Base-by-base conservation (phyloP, 805 yeast species). In the Candida nemodendra region DNA sequence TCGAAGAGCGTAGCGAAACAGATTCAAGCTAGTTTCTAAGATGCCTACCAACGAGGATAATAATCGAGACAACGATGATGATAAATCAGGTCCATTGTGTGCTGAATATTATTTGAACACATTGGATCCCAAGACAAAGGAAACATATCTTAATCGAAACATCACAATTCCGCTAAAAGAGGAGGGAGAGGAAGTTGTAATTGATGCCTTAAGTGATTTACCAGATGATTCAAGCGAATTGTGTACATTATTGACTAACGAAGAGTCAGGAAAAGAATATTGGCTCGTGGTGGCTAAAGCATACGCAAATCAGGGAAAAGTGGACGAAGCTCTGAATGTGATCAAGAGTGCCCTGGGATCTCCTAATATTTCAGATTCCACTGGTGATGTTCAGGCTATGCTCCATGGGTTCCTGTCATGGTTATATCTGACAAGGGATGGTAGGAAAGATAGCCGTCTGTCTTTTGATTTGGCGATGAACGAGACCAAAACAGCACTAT, bases 151-250 rank as follows among this genome's bases (percentile, higher is more conserved):
- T 1, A 45, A 60, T 8, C 47, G 46, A 12, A 57, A 52, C 30
- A 54, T 61, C 12, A 48, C 64, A 9, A 83, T 91, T 54, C 96
- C 95, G 29, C 67, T 88, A 56, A 72, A 72, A 45, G 83, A 75
- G 39, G 80, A 81, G 41, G 85, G 83, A 52, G 95, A 89, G 64
- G 84, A 87, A 44, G 96, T 91, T 46, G 83, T 87, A 36, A 77
- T 93, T 50, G 91, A 89, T 54, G 72, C 84, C 42, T 75, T 75
- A 36, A 79, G 80, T 24, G 98, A 91, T 55, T 69, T 89, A 39
- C 95, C 96, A 4, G 95, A 86, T 16, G 96, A 91, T 59, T 86
- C 96, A 4, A 72, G 78, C 30, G 98, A 93, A 55, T 71, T 93
- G 45, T 79, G 84, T 47, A 75, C 78, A 18, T 74, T 91, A 45